phyloP scores from a whole-genome alignment of 495 filamentous ascomycete species.

The Hypoxylon rickii region DNA sequence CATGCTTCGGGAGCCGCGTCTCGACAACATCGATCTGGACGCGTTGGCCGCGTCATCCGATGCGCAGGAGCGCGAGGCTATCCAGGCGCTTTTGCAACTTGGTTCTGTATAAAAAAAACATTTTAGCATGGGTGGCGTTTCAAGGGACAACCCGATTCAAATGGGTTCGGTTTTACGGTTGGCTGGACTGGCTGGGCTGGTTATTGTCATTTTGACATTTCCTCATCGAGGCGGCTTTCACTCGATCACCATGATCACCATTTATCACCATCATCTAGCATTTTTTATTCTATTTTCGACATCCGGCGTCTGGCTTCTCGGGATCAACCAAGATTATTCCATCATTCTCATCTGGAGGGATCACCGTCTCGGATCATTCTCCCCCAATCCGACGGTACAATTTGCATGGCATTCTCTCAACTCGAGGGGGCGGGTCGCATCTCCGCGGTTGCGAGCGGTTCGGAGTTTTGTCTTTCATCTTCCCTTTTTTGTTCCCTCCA shows the following conservation, averaged over 20 bases:
- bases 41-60: conserved; percentile 58
- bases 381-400: conserved; percentile 18
- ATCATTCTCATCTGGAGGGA: conserved; percentile 21
- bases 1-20: conserved; percentile 54
- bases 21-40: conserved; percentile 54
- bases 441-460: conserved; percentile 35
- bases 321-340: conserved; percentile 11
- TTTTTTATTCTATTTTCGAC: conserved; percentile 23
- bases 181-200: conserved; percentile 31
- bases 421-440: conserved; percentile 28
- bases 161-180: conserved; percentile 25
- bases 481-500: conserved; percentile 13
- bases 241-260: conserved; percentile 32
- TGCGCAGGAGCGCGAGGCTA: conserved; percentile 78
- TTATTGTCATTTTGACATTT: conserved; percentile 32
- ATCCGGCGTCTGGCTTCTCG: conserved; percentile 29
- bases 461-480: conserved; percentile 37
- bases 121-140: conserved; percentile 55
- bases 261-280: conserved; percentile 22
- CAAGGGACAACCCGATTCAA: conserved; percentile 28
- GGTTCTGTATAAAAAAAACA: conserved; percentile 86
- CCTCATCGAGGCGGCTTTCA: conserved; percentile 25
- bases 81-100: conserved; percentile 81
- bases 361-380: conserved; percentile 17
- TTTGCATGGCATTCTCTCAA: conserved; percentile 36